Base-by-base conservation (phyloP, 2,329 filamentous ascomycete species). In the Pochonia chlamydosporia region DNA sequence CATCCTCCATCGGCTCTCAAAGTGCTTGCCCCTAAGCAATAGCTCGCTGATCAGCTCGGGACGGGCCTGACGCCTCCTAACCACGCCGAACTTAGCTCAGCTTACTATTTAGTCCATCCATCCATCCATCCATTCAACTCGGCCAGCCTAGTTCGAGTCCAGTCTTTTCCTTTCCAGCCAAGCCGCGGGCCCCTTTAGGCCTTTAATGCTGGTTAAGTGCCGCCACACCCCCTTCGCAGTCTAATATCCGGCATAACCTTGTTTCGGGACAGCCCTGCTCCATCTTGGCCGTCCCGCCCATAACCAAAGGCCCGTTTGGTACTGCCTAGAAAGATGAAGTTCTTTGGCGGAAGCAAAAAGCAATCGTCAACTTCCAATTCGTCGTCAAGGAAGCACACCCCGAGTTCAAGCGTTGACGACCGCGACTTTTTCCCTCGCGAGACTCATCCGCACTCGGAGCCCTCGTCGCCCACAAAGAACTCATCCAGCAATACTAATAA, bases 291-390 rank as follows among this genome's bases (percentile, higher is more conserved):
- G 47, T 50, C 50, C 52, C 50, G 49, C 46, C 30, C 30, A 36
- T 14, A 37, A 42, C 35, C 43, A 24, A 14, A 45, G 40, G 45
- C 26, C 33, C 26, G 23, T 43, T 44, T 50, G 41, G 48, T 35
- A 28, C 44, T 23, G 54, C 53, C 56, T 59, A 63, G 45, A 40
- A n/a, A 64, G 70, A 76, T 77, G 74, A 76, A 76, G 71, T 71
- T 75, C 71, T 76, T 77, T 63, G 64, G 61, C 54, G 61, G 59
- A 52, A 64, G 56, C 56, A 69, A 68, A 66, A 75, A 74, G 67
- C 56, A 62, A 40, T 49, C 52, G 43, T 44, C 52, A 16, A 42
- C 47, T n/a, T 44, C 49, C 36, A 45, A 50, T 24, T 50, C 52
- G 28, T 43, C 50, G 35, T 43, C 70, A 55, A 64, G 72, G 63